phyloP scores from a whole-genome alignment of 257 asterid genomes.

The Petunia axillaris region DNA sequence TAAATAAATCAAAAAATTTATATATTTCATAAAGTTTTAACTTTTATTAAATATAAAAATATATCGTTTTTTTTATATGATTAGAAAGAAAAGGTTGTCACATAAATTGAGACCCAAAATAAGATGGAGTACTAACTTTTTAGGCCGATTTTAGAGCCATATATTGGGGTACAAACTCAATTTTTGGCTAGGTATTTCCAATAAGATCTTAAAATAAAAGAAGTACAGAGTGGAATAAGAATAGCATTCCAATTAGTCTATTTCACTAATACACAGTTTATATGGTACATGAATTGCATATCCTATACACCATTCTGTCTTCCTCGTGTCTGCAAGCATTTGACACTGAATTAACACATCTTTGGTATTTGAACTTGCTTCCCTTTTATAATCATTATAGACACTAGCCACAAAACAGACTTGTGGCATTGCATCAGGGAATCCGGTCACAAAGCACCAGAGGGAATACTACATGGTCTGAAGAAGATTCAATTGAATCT shows the following conservation, averaged over 20 bases:
- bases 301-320: neutral
- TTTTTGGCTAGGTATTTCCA: no score
- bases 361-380: neutral
- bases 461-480: neutral
- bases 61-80: no score
- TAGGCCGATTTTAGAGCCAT: no score
- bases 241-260: neutral
- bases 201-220: no score
- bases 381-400: neutral
- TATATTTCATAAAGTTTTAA: no score
- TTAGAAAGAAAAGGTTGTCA: no score
- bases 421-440: neutral
- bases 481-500: neutral
- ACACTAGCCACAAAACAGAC: constrained; percentile 8
- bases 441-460: neutral
- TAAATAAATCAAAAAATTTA: no score
- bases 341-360: neutral
- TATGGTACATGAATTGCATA: neutral
- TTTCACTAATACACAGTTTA: neutral
- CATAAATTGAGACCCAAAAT: no score
- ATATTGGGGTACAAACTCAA: no score
- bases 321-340: neutral
- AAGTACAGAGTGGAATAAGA: no score
- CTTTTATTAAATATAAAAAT: no score
- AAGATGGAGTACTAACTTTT: no score